Evolutionary conservation across 108 stramenopile genomes (phyloP), one percentile per base, ranked within the genome.

Genomic region (Pseudonitzschia pungens): DNA sequence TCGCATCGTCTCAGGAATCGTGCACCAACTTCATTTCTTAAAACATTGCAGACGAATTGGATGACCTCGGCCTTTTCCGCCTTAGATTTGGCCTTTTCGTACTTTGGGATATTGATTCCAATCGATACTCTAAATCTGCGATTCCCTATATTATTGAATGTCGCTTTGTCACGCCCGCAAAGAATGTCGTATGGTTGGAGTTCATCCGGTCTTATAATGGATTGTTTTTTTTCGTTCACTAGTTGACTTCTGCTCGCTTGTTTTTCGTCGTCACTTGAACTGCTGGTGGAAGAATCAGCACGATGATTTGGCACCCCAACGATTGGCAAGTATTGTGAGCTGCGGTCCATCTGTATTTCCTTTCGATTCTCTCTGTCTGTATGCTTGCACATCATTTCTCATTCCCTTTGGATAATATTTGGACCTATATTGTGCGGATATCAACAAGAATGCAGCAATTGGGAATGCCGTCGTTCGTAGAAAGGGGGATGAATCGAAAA

Each of bases 141-240:
- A 52, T 83, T 83, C 8, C 83, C 83, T 52, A 71, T 53, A 36
- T 69, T 44, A 32, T 83, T 83, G 68, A 79, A 83, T 18, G 68
- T 63, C 1, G 42, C 65, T 16, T 67, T 69, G 68, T 73, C 66
- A 24, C 74, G 53, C 0, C 77, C 74, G 53, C 74, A 83, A 18
- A 78, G 28, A 27, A 83, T 58, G 41, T 83, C 82, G 71, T 77
- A 78, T 32, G 82, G 82, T 43, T 68, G 31, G 27, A 74, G 21
- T 20, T 59, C 69, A 20, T 62, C 36, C 29, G 60, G 29, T 62
- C n/a, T 33, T 5, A 62, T 33, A 20, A 0, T 22, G 27, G 0
- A 26, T 21, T 12, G 18, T 40, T 33, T 24, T 9, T 40, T 62
- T n/a, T 33, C 4, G 14, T 62, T 27, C 15, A 1, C 29, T 58